Evolutionary conservation across 1,284 basidiomycete species (phyloP).

Genomic region (Singerocomus inundabilis): DNA sequence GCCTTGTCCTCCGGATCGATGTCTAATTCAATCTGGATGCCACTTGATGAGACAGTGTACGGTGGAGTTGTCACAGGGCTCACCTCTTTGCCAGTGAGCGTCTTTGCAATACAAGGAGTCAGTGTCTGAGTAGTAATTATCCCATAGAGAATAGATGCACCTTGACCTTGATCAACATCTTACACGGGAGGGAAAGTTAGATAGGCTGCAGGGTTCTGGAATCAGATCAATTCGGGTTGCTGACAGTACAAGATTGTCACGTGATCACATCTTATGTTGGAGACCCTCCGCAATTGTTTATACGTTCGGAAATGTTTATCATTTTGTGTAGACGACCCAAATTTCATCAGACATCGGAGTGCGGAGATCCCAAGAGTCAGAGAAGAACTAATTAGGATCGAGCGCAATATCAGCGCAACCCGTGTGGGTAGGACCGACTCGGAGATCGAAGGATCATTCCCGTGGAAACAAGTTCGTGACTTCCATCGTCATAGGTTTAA

Average conservation of each 20-base stretch:
- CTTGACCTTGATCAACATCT: slow-evolving; percentile 31
- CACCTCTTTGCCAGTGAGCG: slow-evolving; percentile 91
- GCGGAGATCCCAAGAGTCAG: too few species aligned
- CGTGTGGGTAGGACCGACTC: too few species aligned
- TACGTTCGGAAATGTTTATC: too few species aligned
- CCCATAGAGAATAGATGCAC: slow-evolving; percentile 1
- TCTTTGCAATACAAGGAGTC: slow-evolving; percentile 40
- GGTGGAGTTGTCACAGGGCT: slow-evolving; percentile 14
- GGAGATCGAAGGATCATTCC: too few species aligned
- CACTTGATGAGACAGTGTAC: slow-evolving; percentile 9
- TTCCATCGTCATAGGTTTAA: too few species aligned
- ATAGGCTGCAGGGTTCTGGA: background rate
- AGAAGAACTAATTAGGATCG: too few species aligned
- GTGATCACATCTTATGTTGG: too few species aligned
- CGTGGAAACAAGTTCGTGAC: too few species aligned
- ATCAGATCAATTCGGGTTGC: slow-evolving; percentile 1
- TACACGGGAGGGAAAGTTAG: slow-evolving; percentile 8
- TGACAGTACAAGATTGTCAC: slow-evolving; percentile 15
- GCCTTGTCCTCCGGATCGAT: slow-evolving; percentile 92
- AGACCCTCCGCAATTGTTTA: too few species aligned
- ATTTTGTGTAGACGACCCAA: too few species aligned
- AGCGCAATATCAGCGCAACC: too few species aligned
- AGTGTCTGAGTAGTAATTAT: background rate
- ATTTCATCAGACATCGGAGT: too few species aligned
- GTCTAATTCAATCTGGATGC: slow-evolving; percentile 86